Conservation (phyloP, 192 early-diverging fungal genomes). For the Globomyces pollinis-pini region DNA sequence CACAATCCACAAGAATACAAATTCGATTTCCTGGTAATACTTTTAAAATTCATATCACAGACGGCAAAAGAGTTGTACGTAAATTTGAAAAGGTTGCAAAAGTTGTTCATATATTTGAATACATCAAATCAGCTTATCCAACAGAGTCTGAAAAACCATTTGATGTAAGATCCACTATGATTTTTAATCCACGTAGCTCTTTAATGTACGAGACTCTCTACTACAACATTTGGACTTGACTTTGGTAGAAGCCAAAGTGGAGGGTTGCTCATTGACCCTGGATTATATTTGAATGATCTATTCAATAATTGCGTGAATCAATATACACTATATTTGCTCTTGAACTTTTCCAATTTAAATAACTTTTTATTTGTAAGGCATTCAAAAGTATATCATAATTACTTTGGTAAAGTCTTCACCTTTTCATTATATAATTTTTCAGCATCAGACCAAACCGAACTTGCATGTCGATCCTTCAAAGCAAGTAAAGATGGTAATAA, state of each 20-base stretch:
- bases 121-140: slow-evolving; percentile 63
- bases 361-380: no score
- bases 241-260: slow-evolving; percentile 57
- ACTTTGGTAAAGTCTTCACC: slow-evolving; percentile 26
- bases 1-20: slow-evolving; percentile 70
- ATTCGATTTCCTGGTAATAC: slow-evolving; percentile 68
- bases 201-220: slow-evolving; percentile 61
- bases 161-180: slow-evolving; percentile 55
- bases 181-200: slow-evolving; percentile 23
- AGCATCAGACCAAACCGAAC: slow-evolving; percentile 68
- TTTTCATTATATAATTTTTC: slow-evolving; percentile 81
- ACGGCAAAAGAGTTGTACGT: slow-evolving; percentile 69
- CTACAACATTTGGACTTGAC: slow-evolving; percentile 57
- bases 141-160: slow-evolving; percentile 56
- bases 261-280: slow-evolving; percentile 37
- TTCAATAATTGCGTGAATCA: no score
- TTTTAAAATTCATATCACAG: slow-evolving; percentile 18
- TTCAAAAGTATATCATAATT: no score
- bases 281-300: slow-evolving; percentile 16
- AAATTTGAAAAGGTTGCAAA: slow-evolving; percentile 66
- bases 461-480: slow-evolving; percentile 45
- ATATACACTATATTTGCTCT: no score
- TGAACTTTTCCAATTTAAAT: no score
- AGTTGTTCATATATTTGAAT: slow-evolving; percentile 75
- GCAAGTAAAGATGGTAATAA: slow-evolving; percentile 74